A percentile compares a stretch with the other conserved stretches of the same genome.
Conservation (phyloP, 345 rosid species). For the Lenwebbia sp. region DNA sequence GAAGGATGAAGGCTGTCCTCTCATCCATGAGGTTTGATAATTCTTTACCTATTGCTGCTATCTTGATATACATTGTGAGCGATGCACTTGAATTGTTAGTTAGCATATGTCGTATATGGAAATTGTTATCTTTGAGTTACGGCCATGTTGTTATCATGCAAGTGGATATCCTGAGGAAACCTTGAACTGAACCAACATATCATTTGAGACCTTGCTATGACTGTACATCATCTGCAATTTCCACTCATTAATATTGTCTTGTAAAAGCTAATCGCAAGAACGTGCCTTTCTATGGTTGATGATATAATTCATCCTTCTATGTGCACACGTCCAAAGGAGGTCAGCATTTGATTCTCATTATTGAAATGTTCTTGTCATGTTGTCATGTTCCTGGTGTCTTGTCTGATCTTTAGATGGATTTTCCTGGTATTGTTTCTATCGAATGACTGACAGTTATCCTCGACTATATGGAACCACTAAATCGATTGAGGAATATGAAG, state of each 20-base stretch:
- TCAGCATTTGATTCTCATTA: neutral
- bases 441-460: neutral
- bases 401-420: neutral
- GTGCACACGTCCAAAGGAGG: neutral
- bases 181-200: neutral
- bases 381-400: neutral
- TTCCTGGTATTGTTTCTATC: neutral
- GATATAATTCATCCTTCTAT: neutral
- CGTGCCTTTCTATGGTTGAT: neutral
- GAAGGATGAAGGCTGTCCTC: neutral
- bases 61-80: neutral
- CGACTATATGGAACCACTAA: neutral
- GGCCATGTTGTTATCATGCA: neutral
- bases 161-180: neutral
- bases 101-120: neutral
- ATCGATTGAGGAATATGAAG: neutral
- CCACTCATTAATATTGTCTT: neutral
- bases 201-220: neutral
- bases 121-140: neutral
- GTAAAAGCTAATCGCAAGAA: neutral
- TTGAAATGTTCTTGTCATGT: neutral
- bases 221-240: neutral
- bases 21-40: neutral
- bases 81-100: neutral
- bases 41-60: neutral